A percentile compares a stretch with the other conserved stretches of the same genome.
Evolutionary conservation across 2,329 filamentous ascomycete genomes (phyloP).

Genomic region (Harringtonia aguacate): DNA sequence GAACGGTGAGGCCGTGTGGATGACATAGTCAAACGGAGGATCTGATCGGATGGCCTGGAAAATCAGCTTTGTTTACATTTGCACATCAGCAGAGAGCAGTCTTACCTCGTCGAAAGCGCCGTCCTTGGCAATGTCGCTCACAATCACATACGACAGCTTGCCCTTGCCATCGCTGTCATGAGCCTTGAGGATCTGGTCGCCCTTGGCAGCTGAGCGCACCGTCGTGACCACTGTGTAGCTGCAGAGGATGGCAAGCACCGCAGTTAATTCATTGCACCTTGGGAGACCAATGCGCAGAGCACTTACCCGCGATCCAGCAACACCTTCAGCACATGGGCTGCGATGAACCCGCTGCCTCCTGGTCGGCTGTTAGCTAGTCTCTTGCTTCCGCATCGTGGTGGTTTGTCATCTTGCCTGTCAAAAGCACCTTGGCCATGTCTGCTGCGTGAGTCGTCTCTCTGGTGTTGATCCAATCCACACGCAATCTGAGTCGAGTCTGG

Average conservation of each 20-base stretch:
- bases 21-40: conserved; percentile 57
- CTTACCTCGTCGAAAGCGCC: conserved; percentile 54
- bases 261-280: no score
- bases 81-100: background rate
- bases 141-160: conserved; percentile 36
- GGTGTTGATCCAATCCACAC: no score
- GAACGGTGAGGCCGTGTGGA: conserved; percentile 68
- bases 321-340: conserved; percentile 38
- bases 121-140: conserved; percentile 60
- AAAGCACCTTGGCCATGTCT: conserved; percentile 34
- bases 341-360: conserved; percentile 44
- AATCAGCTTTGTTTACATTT: background rate
- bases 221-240: conserved; percentile 34
- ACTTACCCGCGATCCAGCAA: conserved; percentile 30
- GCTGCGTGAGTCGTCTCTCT: no score
- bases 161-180: background rate
- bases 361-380: background rate
- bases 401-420: conserved; percentile 24
- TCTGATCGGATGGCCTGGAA: conserved; percentile 25
- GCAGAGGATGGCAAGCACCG: conserved; percentile 5
- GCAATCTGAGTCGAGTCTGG: no score
- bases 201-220: conserved; percentile 36
- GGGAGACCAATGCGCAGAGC: no score
- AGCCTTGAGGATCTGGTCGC: conserved; percentile 27
- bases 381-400: background rate